Conservation (phyloP, 2,329 filamentous ascomycete genomes). For the Erysiphe neolycopersici region DNA sequence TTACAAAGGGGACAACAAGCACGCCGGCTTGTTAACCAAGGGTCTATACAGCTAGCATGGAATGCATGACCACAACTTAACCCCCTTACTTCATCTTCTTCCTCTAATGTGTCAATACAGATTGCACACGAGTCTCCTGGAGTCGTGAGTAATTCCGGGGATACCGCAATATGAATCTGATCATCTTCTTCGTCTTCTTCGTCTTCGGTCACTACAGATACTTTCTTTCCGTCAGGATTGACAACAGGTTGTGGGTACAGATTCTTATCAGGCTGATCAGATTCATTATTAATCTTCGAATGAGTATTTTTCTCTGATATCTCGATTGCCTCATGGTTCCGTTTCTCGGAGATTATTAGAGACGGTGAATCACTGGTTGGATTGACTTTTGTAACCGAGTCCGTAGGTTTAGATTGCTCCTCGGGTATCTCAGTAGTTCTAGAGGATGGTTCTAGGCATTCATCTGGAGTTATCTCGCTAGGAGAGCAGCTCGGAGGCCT, state of each 20-base stretch:
- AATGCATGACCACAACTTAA: constrained; percentile 94
- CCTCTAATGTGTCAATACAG: constrained; percentile 79
- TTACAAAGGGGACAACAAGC: constrained; percentile 96
- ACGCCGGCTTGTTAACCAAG: constrained; percentile 80
- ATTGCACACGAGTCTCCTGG: constrained; percentile 90
- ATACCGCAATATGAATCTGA: constrained; percentile 58
- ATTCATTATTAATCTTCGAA: constrained; percentile 8
- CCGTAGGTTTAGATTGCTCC: constrained; percentile 6
- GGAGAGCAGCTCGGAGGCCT: constrained; percentile 43
- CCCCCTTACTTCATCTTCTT: constrained; percentile 85
- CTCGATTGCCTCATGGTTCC: constrained; percentile 3
- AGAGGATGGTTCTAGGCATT: constrained; percentile 18
- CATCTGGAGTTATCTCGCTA: constrained; percentile 44
- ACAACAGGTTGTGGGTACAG: constrained; percentile 10
- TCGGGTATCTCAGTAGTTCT: constrained; percentile 14
- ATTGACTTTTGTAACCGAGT: neutral
- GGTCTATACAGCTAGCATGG: constrained; percentile 84
- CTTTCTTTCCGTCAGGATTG: constrained; percentile 15
- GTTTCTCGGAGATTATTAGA: constrained; percentile 1
- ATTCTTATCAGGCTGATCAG: constrained; percentile 4
- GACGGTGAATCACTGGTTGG: neutral
- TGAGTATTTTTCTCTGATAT: constrained; percentile 7
- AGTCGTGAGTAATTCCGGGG: constrained; percentile 52
- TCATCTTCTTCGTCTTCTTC: constrained; percentile 49
- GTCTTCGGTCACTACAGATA: constrained; percentile 17